Percentiles rank a stretch among this genome's conserved stretches.
Conservation (phyloP, 352 stramenopile species). For the Globisporangium megalacanthum region DNA sequence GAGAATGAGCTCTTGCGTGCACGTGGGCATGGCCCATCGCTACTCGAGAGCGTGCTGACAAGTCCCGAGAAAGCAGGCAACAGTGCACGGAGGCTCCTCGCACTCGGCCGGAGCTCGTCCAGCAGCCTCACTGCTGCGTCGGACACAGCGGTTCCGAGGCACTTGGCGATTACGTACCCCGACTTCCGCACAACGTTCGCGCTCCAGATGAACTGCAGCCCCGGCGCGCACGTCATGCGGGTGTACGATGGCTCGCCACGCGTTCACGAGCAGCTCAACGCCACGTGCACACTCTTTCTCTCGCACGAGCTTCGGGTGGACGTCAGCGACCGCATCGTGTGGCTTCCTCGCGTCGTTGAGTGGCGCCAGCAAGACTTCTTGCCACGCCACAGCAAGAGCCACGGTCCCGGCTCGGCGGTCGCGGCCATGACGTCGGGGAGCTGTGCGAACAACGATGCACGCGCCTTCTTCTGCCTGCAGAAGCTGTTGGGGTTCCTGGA, state of each 20-base stretch:
- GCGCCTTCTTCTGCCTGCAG: conserved; percentile 63
- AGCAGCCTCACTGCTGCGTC: conserved; percentile 1
- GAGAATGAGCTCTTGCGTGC: conserved; percentile 79
- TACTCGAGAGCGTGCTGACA: neutral
- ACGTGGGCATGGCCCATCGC: conserved; percentile 20
- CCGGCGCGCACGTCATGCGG: conserved; percentile 37
- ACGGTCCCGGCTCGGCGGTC: neutral
- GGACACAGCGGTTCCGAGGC: conserved; percentile 5
- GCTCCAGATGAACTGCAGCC: conserved; percentile 68
- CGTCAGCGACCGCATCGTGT: conserved; percentile 29
- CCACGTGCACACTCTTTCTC: conserved; percentile 39
- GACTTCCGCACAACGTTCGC: conserved; percentile 85
- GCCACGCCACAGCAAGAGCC: conserved; percentile 14
- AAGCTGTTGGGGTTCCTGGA: conserved; percentile 56
- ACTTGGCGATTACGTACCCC: conserved; percentile 24
- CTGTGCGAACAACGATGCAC: conserved; percentile 16
- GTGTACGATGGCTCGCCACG: conserved; percentile 49
- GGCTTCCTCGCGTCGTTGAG: conserved; percentile 53
- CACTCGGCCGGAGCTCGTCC: conserved; percentile 22
- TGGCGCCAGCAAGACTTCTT: conserved; percentile 40
- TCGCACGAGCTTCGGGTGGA: conserved; percentile 36
- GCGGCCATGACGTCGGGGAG: conserved; percentile 7
- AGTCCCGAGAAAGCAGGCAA: neutral
- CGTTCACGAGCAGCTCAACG: conserved; percentile 78
- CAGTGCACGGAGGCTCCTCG: conserved; percentile 17